Conservation (phyloP, 345 rosid species). For the Eucalyptus rudis region DNA sequence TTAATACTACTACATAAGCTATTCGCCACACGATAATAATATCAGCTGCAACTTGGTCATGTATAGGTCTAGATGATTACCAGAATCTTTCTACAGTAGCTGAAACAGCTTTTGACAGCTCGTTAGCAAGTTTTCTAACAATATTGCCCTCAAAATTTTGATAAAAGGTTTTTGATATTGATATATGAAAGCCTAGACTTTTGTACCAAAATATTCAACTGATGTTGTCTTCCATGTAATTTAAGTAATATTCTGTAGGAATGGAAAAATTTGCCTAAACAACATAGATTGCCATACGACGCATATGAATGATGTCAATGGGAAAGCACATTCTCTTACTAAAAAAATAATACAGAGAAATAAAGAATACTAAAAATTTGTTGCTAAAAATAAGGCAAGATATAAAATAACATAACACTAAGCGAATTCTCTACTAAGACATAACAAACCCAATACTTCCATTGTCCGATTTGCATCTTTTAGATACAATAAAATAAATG, state of each 20-base stretch:
- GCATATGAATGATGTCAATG: neutral
- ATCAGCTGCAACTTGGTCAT: neutral
- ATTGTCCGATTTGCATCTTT: neutral
- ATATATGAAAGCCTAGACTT: neutral
- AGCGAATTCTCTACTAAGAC: neutral
- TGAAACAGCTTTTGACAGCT: neutral
- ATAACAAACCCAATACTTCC: neutral
- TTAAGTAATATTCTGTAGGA: neutral
- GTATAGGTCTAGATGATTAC: neutral
- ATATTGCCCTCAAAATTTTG: neutral
- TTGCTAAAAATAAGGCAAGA: neutral
- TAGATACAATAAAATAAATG: no score
- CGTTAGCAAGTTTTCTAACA: neutral
- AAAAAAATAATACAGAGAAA: neutral
- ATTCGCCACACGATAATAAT: neutral
- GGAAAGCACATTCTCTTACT: neutral
- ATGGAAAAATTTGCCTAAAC: neutral
- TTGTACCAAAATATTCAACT: neutral
- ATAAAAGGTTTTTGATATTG: neutral
- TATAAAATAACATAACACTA: neutral
- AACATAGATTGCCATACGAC: neutral
- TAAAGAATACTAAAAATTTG: neutral
- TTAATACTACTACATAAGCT: neutral
- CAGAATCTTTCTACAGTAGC: neutral
- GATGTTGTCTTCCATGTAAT: neutral